A percentile compares a stretch with the other conserved stretches of the same genome.
These are phyloP conservation scores for Gossypium australe DNA, from an alignment of 345 rosid species.

Conservation along the genomic window DNA sequence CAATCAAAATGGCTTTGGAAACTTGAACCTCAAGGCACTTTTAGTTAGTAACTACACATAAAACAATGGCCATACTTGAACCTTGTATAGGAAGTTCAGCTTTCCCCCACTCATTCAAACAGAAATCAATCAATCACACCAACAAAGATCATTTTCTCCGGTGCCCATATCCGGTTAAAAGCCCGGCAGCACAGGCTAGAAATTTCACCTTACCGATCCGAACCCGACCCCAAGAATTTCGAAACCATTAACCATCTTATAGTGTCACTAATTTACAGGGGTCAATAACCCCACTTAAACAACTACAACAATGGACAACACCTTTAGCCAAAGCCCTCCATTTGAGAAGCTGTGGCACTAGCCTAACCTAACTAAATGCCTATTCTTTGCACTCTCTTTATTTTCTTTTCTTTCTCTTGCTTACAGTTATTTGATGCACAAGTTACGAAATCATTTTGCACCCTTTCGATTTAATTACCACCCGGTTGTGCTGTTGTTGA, in stretches of 20 bases:
- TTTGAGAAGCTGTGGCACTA: slow-evolving; percentile 13
- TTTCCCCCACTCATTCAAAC: slow-evolving; percentile 5
- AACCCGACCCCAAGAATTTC: neutral
- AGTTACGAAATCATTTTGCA: neutral
- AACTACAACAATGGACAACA: neutral
- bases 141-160: slow-evolving; percentile 21
- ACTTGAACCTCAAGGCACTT: neutral
- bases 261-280: neutral
- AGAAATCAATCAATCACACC: slow-evolving; percentile 1
- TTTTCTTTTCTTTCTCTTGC: neutral
- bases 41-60: slow-evolving; percentile 6
- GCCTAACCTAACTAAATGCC: slow-evolving; percentile 7
- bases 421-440: neutral
- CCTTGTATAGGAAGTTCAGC: neutral
- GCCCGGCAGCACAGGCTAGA: neutral
- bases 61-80: slow-evolving; percentile 2
- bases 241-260: neutral
- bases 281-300: neutral
- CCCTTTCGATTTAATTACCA: neutral
- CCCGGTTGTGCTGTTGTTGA: slow-evolving; percentile 11
- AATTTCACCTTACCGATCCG: neutral
- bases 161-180: slow-evolving; percentile 37
- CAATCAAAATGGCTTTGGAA: too few relatives aligned
- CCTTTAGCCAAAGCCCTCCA: slow-evolving; percentile 6
- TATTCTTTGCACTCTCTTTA: neutral